phyloP scores from a whole-genome alignment of 257 asterid species.

The Fraxinus anomala region DNA sequence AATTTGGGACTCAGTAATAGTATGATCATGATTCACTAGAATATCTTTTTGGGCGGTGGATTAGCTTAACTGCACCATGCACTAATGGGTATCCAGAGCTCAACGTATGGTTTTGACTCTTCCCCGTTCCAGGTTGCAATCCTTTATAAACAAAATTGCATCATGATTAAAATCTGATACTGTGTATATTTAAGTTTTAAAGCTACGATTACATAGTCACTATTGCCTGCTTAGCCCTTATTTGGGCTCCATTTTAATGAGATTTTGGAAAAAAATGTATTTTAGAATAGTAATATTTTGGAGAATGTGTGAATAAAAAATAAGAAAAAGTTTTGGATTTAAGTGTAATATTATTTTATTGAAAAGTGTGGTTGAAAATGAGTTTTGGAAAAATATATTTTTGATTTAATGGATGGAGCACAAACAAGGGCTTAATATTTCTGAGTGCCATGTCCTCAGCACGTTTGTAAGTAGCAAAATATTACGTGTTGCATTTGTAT shows the following conservation, averaged over 20 bases:
- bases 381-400: too few relatives aligned
- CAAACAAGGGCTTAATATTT: too few relatives aligned
- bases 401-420: too few relatives aligned
- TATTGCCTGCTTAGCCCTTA: neutral
- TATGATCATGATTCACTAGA: neutral
- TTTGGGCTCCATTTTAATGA: too few relatives aligned
- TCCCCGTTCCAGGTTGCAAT: neutral
- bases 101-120: neutral
- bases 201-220: neutral
- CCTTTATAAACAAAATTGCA: neutral
- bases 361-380: too few relatives aligned
- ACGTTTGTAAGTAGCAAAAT: neutral
- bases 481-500: neutral
- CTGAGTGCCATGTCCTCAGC: neutral
- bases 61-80: conserved; percentile 4
- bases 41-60: neutral
- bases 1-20: conserved; percentile 14
- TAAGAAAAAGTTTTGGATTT: too few relatives aligned
- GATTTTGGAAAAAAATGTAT: too few relatives aligned
- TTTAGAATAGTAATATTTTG: too few relatives aligned
- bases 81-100: conserved; percentile 2
- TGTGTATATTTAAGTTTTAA: neutral
- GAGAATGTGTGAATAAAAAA: too few relatives aligned
- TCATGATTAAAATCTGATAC: neutral
- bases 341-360: too few relatives aligned